Percentiles rank a stretch among this genome's conserved stretches.
These are phyloP conservation scores for Barbarea vulgaris DNA, from an alignment of 345 rosid species.

Conservation along the genomic window DNA sequence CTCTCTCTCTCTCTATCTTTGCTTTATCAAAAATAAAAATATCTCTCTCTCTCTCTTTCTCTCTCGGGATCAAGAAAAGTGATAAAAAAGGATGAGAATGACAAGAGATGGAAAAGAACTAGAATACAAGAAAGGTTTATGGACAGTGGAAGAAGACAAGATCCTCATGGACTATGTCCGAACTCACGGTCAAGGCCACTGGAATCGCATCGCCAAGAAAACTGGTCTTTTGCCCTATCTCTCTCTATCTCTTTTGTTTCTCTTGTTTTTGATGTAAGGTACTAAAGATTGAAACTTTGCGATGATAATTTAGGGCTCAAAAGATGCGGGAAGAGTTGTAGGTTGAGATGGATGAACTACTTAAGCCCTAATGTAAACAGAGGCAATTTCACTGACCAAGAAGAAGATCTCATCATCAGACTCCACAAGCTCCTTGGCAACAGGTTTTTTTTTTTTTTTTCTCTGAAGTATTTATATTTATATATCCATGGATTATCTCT, in stretches of 20 bases:
- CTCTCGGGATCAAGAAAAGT: conserved; percentile 32
- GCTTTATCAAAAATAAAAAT: too few relatives aligned
- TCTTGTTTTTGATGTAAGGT: not conserved
- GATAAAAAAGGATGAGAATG: conserved; percentile 26
- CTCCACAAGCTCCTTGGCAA: conserved; percentile 71
- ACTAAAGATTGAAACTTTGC: conserved; percentile 4
- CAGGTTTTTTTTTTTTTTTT: conserved; percentile 43
- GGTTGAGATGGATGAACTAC: conserved; percentile 70
- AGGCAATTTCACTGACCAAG: conserved; percentile 55
- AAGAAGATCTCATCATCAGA: conserved; percentile 64
- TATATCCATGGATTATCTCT: not conserved
- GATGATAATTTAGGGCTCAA: conserved; percentile 47
- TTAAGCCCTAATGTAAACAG: conserved; percentile 53
- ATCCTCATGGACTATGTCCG: conserved; percentile 54
- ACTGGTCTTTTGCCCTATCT: conserved; percentile 43
- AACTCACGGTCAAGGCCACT: conserved; percentile 57
- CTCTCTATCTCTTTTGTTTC: not conserved
- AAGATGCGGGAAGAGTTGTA: conserved; percentile 71
- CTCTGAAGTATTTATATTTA: not conserved
- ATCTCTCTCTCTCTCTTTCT: conserved; percentile 15
- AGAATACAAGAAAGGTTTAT: conserved; percentile 58
- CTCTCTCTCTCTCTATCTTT: conserved; percentile 13
- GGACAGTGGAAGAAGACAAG: conserved; percentile 69
- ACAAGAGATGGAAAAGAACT: conserved; percentile 33
- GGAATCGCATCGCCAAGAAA: conserved; percentile 57